phyloP scores from a whole-genome alignment of 441 rosid genomes.

The Manihot esculenta region DNA sequence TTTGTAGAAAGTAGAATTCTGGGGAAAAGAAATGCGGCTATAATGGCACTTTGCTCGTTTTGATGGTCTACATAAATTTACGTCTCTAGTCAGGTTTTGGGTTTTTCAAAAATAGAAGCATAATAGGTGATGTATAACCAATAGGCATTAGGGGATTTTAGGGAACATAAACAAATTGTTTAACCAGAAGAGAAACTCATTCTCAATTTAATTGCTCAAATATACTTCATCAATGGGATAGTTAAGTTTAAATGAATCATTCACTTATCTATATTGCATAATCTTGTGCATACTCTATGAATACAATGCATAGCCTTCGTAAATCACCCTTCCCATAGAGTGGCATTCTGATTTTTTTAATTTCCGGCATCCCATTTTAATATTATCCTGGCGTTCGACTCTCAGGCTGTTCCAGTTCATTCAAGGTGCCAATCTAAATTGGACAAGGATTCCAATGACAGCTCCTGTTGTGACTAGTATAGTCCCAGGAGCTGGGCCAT shows the following conservation, averaged over 20 bases:
- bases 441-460: constrained; percentile 64
- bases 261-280: background rate
- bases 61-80: too few species aligned
- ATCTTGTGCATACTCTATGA: background rate
- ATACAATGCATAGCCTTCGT: background rate
- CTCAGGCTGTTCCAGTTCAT: constrained; percentile 64
- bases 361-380: background rate
- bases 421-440: constrained; percentile 70
- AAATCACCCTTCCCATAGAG: background rate
- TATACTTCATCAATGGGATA: too few species aligned
- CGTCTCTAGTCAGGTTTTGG: too few species aligned
- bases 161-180: too few species aligned
- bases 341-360: background rate
- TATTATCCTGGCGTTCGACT: background rate
- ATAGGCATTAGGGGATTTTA: too few species aligned
- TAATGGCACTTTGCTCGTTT: too few species aligned
- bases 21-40: too few species aligned
- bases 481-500: constrained; percentile 66
- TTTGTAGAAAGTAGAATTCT: too few species aligned
- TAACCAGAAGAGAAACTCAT: too few species aligned
- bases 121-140: too few species aligned
- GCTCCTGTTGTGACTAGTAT: constrained; percentile 56
- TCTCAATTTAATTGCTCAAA: too few species aligned
- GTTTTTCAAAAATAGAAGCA: background rate
- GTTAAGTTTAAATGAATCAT: too few species aligned